A percentile compares a stretch with the other conserved stretches of the same genome.
phyloP scores from a whole-genome alignment of 306 rosid genomes.

The Acacia crassicarpa region DNA sequence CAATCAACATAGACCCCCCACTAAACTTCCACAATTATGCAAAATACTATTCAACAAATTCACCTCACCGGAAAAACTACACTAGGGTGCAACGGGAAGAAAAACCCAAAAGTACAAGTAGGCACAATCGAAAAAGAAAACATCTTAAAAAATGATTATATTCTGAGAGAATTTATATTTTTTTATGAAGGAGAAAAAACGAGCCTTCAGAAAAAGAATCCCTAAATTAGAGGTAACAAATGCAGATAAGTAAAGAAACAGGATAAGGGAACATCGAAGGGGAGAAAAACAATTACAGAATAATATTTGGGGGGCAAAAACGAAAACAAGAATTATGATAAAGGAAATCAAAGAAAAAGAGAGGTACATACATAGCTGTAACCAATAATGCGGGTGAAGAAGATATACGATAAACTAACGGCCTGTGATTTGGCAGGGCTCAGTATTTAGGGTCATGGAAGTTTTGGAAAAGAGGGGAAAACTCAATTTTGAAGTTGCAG shows the following conservation, averaged over 20 bases:
- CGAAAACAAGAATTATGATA: neutral
- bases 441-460: neutral
- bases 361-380: slow-evolving; percentile 18
- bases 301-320: neutral
- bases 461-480: neutral
- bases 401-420: slow-evolving; percentile 11
- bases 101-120: neutral
- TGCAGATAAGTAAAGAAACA: neutral
- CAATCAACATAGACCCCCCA: slow-evolving; percentile 17
- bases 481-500: neutral
- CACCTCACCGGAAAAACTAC: neutral
- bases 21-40: slow-evolving; percentile 13
- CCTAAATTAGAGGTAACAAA: neutral
- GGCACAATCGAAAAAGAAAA: neutral
- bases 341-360: neutral
- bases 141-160: neutral
- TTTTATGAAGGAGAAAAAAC: neutral
- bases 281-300: neutral
- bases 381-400: slow-evolving; percentile 35
- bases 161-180: neutral
- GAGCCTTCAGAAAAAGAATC: neutral
- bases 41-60: neutral
- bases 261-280: neutral
- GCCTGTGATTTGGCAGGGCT: neutral
- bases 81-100: neutral